Percentiles rank a stretch among this genome's conserved stretches.
Conservation (phyloP, 2,329 filamentous ascomycete species). For the Ascochyta lentis region DNA sequence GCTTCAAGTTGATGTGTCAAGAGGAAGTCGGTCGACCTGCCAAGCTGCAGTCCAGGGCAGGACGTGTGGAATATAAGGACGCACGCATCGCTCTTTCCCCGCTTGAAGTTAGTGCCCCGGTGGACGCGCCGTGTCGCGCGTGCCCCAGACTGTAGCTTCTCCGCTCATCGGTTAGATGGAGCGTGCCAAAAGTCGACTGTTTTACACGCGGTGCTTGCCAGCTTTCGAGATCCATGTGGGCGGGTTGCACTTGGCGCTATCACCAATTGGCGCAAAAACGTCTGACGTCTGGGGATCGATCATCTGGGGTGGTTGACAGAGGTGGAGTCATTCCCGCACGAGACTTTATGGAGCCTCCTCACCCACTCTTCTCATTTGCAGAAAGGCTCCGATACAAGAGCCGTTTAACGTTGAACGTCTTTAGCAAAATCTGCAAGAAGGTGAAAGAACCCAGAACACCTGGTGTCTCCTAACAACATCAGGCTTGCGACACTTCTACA, state of each 20-base stretch:
- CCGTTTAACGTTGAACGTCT: no score
- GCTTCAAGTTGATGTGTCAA: constrained; percentile 6
- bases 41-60: not conserved
- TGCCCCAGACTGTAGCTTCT: not conserved
- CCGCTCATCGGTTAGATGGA: constrained; percentile 6
- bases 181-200: not conserved
- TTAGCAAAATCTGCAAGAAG: no score
- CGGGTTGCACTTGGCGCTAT: not conserved
- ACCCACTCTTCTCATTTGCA: not conserved
- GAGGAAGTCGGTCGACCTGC: constrained; percentile 7
- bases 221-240: not conserved
- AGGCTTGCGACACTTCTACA: no score
- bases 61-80: not conserved
- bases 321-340: not conserved
- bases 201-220: not conserved
- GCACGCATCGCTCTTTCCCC: constrained; percentile 6
- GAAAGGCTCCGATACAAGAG: no score
- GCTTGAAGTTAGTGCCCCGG: constrained; percentile 1
- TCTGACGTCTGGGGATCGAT: not conserved
- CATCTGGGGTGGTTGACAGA: constrained; percentile 1
- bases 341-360: not conserved
- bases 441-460: no score
- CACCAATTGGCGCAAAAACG: constrained; percentile 8
- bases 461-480: no score
- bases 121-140: not conserved